Conservation (phyloP, 148 eudicot species). For the Cornus controversa region DNA sequence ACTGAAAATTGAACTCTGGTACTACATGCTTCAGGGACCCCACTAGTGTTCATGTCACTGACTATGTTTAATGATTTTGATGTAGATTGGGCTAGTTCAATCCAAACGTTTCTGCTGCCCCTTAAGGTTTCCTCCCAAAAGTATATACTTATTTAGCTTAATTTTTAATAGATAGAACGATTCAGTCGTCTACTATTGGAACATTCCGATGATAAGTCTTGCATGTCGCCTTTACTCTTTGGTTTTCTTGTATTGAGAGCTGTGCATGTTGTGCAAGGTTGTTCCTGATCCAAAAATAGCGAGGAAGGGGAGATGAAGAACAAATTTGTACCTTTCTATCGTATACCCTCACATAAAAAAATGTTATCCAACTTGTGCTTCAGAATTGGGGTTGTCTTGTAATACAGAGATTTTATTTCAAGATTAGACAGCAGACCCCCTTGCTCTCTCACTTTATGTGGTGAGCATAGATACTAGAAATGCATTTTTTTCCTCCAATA, state of each 20-base stretch:
- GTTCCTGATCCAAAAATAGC: background rate
- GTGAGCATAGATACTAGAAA: background rate
- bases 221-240: background rate
- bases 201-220: background rate
- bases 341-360: background rate
- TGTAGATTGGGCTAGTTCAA: background rate
- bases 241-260: too few species aligned
- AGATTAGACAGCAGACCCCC: background rate
- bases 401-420: background rate
- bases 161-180: background rate
- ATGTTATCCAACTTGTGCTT: background rate
- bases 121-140: background rate
- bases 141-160: background rate
- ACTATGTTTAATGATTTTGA: background rate
- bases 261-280: background rate
- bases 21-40: background rate
- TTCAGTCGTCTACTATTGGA: background rate
- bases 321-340: background rate
- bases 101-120: background rate
- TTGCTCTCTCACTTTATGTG: background rate
- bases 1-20: background rate
- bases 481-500: background rate
- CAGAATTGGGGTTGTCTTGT: slow-evolving; percentile 1
- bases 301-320: background rate
- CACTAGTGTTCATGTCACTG: background rate